phyloP scores from a whole-genome alignment of 495 filamentous ascomycete genomes.

The Durotheca rogersii region DNA sequence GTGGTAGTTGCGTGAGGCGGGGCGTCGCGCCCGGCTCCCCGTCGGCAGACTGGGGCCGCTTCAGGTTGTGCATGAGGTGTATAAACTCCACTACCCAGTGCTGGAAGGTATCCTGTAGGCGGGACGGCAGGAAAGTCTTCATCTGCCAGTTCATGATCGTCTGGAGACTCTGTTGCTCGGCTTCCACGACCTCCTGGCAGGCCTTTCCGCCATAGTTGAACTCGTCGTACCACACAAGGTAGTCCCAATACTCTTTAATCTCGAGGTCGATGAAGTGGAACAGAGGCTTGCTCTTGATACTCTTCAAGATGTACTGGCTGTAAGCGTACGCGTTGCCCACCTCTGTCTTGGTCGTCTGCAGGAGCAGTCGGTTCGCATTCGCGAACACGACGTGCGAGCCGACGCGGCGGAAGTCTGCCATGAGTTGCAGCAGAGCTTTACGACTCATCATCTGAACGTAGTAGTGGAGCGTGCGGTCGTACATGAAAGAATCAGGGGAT shows the following conservation, averaged over 20 bases:
- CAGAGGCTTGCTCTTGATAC: conserved; percentile 87
- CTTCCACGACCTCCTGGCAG: conserved; percentile 76
- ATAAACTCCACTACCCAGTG: conserved; percentile 95
- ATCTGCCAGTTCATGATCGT: conserved; percentile 99
- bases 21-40: conserved; percentile 58
- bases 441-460: conserved; percentile 98
- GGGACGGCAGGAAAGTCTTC: conserved; percentile 76
- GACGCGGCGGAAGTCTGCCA: conserved; percentile 94
- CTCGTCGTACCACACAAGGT: conserved; percentile 98
- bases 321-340: conserved; percentile 97
- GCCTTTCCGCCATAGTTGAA: conserved; percentile 98
- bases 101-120: conserved; percentile 82
- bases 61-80: conserved; percentile 85
- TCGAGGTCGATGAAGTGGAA: conserved; percentile 98
- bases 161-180: conserved; percentile 81
- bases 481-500: conserved; percentile 85
- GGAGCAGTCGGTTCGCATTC: conserved; percentile 79
- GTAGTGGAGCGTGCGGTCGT: conserved; percentile 93
- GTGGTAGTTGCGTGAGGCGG: conserved; percentile 75
- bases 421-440: conserved; percentile 93
- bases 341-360: conserved; percentile 95
- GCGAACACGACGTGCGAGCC: conserved; percentile 93
- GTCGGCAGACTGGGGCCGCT: conserved; percentile 58
- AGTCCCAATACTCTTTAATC: conserved; percentile 99
- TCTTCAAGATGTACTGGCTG: conserved; percentile 94